Evolutionary conservation across 305 asterid species (phyloP).

Genomic region (Lippia alba): DNA sequence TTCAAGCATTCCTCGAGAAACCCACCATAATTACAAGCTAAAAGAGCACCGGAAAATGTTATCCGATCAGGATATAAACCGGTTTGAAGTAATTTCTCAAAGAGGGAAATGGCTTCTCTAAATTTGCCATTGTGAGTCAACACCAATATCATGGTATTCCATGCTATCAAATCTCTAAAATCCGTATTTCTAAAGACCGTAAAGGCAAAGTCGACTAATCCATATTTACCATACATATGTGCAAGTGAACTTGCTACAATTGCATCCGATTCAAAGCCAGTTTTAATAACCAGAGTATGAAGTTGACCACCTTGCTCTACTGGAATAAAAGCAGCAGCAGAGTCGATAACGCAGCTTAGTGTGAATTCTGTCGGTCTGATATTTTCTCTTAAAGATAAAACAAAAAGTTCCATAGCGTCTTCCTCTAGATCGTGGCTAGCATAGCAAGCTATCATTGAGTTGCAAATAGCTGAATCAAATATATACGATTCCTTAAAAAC

Average conservation of each 20-base stretch:
- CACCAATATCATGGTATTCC: conserved; percentile 64
- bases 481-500: conserved; percentile 47
- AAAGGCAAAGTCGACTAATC: conserved; percentile 49
- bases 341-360: conserved; percentile 58
- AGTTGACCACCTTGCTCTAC: conserved; percentile 61
- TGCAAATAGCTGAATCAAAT: conserved; percentile 58
- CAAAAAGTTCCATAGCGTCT: conserved; percentile 56
- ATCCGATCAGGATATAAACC: conserved; percentile 59
- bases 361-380: conserved; percentile 70
- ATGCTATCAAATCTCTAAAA: conserved; percentile 64
- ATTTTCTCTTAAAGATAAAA: conserved; percentile 45
- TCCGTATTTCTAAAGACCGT: conserved; percentile 45
- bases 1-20: conserved; percentile 58
- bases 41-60: conserved; percentile 57
- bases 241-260: conserved; percentile 69
- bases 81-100: conserved; percentile 47
- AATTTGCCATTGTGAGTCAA: conserved; percentile 60
- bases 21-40: conserved; percentile 65
- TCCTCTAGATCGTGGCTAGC: conserved; percentile 52
- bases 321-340: conserved; percentile 49
- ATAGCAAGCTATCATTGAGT: conserved; percentile 75
- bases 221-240: conserved; percentile 58
- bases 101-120: conserved; percentile 51
- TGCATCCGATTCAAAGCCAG: conserved; percentile 62
- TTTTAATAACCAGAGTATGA: conserved; percentile 66